Conservation (phyloP, 163 green algal species). For the Scenedesmus sp. region DNA sequence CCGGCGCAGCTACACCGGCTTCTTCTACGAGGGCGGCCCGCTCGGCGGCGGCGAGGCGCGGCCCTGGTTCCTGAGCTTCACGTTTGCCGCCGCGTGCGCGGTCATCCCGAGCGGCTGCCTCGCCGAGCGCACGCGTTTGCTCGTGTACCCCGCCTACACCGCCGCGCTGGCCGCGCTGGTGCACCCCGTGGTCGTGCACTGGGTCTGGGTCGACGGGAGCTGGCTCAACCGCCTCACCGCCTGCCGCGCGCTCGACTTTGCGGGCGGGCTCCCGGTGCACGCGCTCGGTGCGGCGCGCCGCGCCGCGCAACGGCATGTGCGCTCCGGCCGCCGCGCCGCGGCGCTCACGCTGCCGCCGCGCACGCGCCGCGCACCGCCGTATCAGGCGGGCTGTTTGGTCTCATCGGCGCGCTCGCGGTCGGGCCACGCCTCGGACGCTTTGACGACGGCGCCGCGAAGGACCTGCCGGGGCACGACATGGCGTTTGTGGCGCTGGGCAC, state of each 20-base stretch:
- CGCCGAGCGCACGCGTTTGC: constrained; percentile 62
- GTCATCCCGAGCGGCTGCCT: constrained; percentile 74
- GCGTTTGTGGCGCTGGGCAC: constrained; percentile 70
- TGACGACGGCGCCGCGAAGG: constrained; percentile 53
- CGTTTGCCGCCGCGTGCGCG: constrained; percentile 62
- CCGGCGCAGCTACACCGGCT: constrained; percentile 22
- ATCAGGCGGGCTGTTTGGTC: constrained; percentile 56
- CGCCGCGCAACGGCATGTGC: no score
- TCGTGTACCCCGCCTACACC: constrained; percentile 43
- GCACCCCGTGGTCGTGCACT: constrained; percentile 62
- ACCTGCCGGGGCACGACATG: constrained; percentile 62
- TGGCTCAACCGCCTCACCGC: constrained; percentile 47
- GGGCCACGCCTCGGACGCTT: constrained; percentile 60
- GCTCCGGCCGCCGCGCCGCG: no score
- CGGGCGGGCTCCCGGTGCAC: constrained; percentile 68
- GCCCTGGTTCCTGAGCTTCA: constrained; percentile 70
- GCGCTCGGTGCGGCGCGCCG: constrained; percentile 60
- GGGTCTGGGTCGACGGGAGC: constrained; percentile 47
- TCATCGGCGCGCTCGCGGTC: constrained; percentile 48
- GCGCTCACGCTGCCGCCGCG: no score
- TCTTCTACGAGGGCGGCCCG: constrained; percentile 50
- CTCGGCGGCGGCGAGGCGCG: background rate
- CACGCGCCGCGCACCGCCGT: no score
- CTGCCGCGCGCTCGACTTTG: constrained; percentile 70
- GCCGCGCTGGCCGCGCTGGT: constrained; percentile 54